Conservation (phyloP, 2,329 filamentous ascomycete species). For the Orbilia quercus region DNA sequence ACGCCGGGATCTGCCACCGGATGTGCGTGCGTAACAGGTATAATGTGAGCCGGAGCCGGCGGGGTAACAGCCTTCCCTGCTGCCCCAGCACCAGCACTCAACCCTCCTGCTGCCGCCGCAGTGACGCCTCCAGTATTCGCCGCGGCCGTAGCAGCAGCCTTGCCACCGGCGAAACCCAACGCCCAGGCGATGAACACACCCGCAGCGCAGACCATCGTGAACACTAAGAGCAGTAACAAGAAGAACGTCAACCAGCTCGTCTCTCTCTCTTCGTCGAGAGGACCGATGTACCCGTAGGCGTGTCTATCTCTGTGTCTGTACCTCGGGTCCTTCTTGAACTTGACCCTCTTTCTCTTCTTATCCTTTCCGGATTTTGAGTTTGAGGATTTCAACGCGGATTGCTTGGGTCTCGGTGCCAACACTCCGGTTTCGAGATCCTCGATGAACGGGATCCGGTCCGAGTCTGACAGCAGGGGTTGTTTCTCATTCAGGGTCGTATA, state of each 20-base stretch:
- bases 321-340: slow-evolving; percentile 45
- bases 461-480: slow-evolving; percentile 4
- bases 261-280: slow-evolving; percentile 29
- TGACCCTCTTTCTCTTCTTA: slow-evolving; percentile 33
- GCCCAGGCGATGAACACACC: slow-evolving; percentile 55
- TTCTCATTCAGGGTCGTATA: slow-evolving; percentile 35
- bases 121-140: slow-evolving; percentile 4
- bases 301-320: slow-evolving; percentile 33
- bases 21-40: slow-evolving; percentile 9
- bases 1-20: slow-evolving; percentile 4
- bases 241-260: slow-evolving; percentile 51
- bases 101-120: slow-evolving; percentile 13
- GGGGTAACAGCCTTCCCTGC: neutral
- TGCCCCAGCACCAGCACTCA: slow-evolving; percentile 11
- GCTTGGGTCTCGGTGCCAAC: slow-evolving; percentile 8
- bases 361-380: slow-evolving; percentile 6
- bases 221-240: slow-evolving; percentile 24
- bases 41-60: neutral
- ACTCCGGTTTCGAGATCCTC: slow-evolving; percentile 30
- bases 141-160: slow-evolving; percentile 8
- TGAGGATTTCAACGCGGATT: slow-evolving; percentile 23
- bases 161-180: slow-evolving; percentile 41
- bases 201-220: slow-evolving; percentile 44
- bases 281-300: slow-evolving; percentile 38
- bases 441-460: slow-evolving; percentile 7